Conservation (phyloP, 495 filamentous ascomycete genomes). For the Thermothielavioides terrestris region DNA sequence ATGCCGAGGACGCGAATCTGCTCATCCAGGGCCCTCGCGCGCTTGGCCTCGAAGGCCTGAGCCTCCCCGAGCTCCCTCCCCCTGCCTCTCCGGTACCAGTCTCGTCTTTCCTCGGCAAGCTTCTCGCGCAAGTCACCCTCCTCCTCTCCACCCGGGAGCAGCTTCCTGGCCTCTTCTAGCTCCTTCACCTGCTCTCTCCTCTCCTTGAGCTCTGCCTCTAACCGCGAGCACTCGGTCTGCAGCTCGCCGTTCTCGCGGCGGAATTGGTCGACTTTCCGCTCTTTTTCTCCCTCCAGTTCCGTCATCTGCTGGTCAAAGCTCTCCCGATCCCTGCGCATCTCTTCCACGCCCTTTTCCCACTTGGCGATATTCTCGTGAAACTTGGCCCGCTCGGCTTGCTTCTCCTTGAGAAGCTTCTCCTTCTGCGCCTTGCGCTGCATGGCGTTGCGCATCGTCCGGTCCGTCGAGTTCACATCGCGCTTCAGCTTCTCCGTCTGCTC, state of each 20-base stretch:
- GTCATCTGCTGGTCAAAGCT: conserved; percentile 35
- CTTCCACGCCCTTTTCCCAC: conserved; percentile 48
- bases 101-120: conserved; percentile 31
- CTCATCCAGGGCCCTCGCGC: conserved; percentile 29
- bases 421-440: conserved; percentile 71
- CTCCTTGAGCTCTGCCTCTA: conserved; percentile 42
- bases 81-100: conserved; percentile 32
- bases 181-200: conserved; percentile 43
- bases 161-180: conserved; percentile 46
- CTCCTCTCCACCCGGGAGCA: conserved; percentile 44
- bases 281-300: conserved; percentile 36
- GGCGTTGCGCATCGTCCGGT: conserved; percentile 74
- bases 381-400: conserved; percentile 54
- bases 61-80: conserved; percentile 37
- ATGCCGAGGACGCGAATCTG: conserved; percentile 27
- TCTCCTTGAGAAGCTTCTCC: conserved; percentile 70
- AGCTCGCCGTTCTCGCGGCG: conserved; percentile 24
- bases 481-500: conserved; percentile 73
- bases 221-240: conserved; percentile 27
- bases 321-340: conserved; percentile 35
- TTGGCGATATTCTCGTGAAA: conserved; percentile 47
- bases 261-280: conserved; percentile 26
- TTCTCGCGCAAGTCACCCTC: conserved; percentile 46
- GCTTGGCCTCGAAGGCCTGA: conserved; percentile 28
- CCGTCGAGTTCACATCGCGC: conserved; percentile 69